phyloP scores from a whole-genome alignment of 2,329 filamentous ascomycete species.

The Ascochyta viciae-villosae region DNA sequence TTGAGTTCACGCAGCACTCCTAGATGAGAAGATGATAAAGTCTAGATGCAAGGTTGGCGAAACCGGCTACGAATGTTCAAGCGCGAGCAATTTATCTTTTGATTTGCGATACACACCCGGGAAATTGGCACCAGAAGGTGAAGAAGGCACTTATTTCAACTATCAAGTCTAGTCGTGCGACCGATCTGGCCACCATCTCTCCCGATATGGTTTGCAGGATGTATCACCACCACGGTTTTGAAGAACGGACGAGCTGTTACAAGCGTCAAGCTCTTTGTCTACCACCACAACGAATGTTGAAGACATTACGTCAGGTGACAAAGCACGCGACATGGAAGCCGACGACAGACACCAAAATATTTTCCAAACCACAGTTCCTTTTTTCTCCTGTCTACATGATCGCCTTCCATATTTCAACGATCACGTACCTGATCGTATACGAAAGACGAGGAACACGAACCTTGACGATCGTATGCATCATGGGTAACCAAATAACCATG shows the following conservation, averaged over 20 bases:
- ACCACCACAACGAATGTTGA: background rate
- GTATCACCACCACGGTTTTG: background rate
- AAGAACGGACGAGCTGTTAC: background rate
- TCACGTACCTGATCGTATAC: background rate
- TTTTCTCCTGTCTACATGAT: background rate
- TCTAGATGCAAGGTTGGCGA: background rate
- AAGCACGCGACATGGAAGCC: background rate
- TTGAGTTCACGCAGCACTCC: background rate
- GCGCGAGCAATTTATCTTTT: background rate
- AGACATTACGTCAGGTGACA: background rate
- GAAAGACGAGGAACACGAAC: background rate
- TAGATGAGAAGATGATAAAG: background rate
- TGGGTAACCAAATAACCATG: background rate
- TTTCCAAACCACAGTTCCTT: background rate
- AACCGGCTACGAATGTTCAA: background rate
- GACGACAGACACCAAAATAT: background rate
- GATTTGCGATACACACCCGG: background rate
- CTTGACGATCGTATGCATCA: background rate
- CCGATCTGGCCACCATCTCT: background rate
- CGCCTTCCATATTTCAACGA: background rate
- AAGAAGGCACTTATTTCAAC: background rate
- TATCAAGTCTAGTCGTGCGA: background rate
- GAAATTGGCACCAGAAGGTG: background rate
- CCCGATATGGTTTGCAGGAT: background rate
- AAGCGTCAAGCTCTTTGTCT: background rate